A percentile compares a stretch with the other conserved stretches of the same genome.
phyloP scores from a whole-genome alignment of 2,329 filamentous ascomycete species.

The Phialemoniopsis sp. region DNA sequence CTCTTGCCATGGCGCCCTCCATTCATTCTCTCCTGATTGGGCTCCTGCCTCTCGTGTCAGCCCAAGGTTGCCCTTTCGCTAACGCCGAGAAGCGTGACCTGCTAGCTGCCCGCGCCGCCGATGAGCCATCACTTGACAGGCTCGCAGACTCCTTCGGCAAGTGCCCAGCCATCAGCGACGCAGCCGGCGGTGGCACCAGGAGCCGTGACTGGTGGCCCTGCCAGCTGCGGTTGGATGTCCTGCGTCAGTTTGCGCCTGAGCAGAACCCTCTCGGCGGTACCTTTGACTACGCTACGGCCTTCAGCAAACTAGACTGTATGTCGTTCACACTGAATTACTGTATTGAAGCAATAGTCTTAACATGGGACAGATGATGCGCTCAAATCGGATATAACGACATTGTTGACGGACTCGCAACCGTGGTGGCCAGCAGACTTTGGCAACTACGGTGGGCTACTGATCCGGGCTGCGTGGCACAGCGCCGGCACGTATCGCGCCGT shows the following conservation, averaged over 20 bases:
- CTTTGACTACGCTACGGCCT: constrained; percentile 68
- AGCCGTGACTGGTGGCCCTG: constrained; percentile 72
- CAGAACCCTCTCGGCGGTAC: constrained; percentile 59
- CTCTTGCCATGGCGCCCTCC: too few relatives aligned
- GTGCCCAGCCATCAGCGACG: constrained; percentile 20
- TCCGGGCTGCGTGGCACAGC: constrained; percentile 74
- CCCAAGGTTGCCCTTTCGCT: not conserved
- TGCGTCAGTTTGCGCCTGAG: constrained; percentile 60
- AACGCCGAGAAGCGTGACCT: not conserved
- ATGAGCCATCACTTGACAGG: not conserved
- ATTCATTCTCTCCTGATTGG: too few relatives aligned
- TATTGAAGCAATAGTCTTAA: not conserved
- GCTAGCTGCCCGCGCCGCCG: not conserved
- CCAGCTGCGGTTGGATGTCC: constrained; percentile 58
- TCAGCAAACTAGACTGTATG: constrained; percentile 61
- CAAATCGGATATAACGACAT: constrained; percentile 61
- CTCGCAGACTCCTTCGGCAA: constrained; percentile 6
- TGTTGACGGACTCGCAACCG: constrained; percentile 71
- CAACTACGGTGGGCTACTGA: constrained; percentile 71
- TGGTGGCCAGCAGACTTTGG: constrained; percentile 77
- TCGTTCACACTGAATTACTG: not conserved
- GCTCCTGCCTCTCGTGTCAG: not conserved
- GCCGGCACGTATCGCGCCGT: constrained; percentile 69
- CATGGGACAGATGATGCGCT: constrained; percentile 42
- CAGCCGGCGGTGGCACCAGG: constrained; percentile 57